Evolutionary conservation across 2,329 filamentous ascomycete species (phyloP), one percentile per base, ranked within the genome.

Genomic region (Aurifilum marmelostoma): DNA sequence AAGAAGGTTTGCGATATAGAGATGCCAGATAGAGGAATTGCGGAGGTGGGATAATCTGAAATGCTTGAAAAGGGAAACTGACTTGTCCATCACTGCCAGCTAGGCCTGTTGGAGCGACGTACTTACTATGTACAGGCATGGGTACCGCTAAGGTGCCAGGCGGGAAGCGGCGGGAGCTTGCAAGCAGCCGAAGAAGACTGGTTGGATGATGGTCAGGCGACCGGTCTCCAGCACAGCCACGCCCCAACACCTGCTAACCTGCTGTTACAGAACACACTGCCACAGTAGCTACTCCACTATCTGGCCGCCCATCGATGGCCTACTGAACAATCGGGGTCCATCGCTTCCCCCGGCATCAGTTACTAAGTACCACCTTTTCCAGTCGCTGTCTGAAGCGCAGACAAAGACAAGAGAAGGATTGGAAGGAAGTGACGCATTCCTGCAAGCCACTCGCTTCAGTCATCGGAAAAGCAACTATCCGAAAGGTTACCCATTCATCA

Each of bases 151-250:
- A 16, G 50, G 24, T 27, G 24, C 24, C 50, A 27, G n/a, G 50
- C n/a, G n/a, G 50, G 43, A 43, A 43, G 41, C 4, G 41, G 18
- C 41, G 47, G 24, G 24, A n/a, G 5, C 9, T 12, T n/a, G 24
- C 50, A 24, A 24, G 50, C 4, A 24, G 11, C 24, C 9, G 50
- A 18, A 61, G n/a, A 18, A 16, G 54, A 41, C n/a, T 12, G 54
- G 24, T 58, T 58, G 24, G 54, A 14, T 34, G 39, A 27, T 41
- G 34, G 39, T 62, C 59, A 62, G 34, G 59, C 59, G 59, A 62
- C 37, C 39, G 0, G 1, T 14, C 21, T 12, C n/a, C n/a, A 18
- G 24, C 59, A 62, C 59, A 62, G 59, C 59, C 59, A 41, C 37
- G 24, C 3, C n/a, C 59, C 59, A 62, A 39, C 11, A 60, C 11